Conservation (phyloP, 1,139 yeast species). For the Zhuliangozyma parablackwelliae region DNA sequence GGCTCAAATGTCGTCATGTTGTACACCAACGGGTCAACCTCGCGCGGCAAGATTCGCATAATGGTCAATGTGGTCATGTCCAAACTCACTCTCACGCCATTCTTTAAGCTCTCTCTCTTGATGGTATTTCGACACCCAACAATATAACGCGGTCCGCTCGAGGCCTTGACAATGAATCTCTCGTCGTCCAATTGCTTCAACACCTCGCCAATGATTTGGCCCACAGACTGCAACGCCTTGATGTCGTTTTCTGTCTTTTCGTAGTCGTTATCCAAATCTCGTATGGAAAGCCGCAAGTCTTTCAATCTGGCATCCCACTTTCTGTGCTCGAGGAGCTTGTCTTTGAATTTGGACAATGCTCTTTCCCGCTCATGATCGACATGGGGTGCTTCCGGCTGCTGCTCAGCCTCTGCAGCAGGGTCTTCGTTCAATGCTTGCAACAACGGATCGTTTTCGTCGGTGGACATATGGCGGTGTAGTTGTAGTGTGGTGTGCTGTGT, state of each 20-base stretch:
- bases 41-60: constrained; percentile 96
- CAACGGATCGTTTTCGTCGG: constrained; percentile 66
- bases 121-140: constrained; percentile 96
- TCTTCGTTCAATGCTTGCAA: constrained; percentile 63
- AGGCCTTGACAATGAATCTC: constrained; percentile 92
- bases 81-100: constrained; percentile 93
- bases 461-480: constrained; percentile 40
- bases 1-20: constrained; percentile 98
- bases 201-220: constrained; percentile 96
- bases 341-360: constrained; percentile 77
- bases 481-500: not conserved
- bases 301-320: constrained; percentile 92
- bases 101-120: constrained; percentile 75
- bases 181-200: constrained; percentile 94
- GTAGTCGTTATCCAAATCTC: constrained; percentile 78
- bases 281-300: constrained; percentile 76
- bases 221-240: constrained; percentile 94
- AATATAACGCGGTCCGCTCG: constrained; percentile 95
- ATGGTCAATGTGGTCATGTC: constrained; percentile 98
- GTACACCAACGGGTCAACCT: constrained; percentile 96
- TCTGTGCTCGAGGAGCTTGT: constrained; percentile 85
- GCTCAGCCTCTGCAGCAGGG: constrained; percentile 8
- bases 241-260: constrained; percentile 96
- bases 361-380: constrained; percentile 73
- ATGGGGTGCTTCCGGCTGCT: constrained; percentile 42